These are phyloP conservation scores for Diophrys appendiculata DNA, from an alignment of 73 alveolate species.

Conservation along the genomic window DNA sequence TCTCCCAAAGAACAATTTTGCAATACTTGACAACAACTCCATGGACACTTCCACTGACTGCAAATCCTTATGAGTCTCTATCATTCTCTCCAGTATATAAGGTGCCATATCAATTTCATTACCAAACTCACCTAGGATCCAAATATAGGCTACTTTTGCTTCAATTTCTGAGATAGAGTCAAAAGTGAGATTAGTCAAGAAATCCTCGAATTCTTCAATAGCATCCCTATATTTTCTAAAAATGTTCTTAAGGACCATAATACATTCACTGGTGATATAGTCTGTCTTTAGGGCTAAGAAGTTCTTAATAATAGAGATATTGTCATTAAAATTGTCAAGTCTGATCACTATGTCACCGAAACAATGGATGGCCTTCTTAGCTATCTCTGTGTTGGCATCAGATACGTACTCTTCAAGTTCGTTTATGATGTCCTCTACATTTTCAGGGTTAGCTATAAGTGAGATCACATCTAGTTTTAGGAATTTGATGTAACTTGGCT, in stretches of 20 bases:
- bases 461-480: slow-evolving; percentile 87
- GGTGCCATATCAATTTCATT: slow-evolving; percentile 78
- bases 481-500: slow-evolving; percentile 92
- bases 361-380: slow-evolving; percentile 77
- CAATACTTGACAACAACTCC: slow-evolving; percentile 58
- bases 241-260: slow-evolving; percentile 71
- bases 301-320: slow-evolving; percentile 42
- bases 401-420: slow-evolving; percentile 91
- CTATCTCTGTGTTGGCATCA: slow-evolving; percentile 84
- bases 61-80: slow-evolving; percentile 71
- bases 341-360: slow-evolving; percentile 78
- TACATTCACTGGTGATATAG: slow-evolving; percentile 74
- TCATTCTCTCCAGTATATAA: slow-evolving; percentile 81
- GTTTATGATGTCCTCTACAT: slow-evolving; percentile 73
- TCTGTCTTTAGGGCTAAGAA: slow-evolving; percentile 71
- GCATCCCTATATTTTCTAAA: slow-evolving; percentile 73
- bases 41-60: slow-evolving; percentile 50
- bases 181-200: slow-evolving; percentile 24
- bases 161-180: slow-evolving; percentile 56
- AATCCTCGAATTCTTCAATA: slow-evolving; percentile 60
- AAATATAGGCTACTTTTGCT: slow-evolving; percentile 76
- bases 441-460: slow-evolving; percentile 57
- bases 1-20: slow-evolving; percentile 73
- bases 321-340: slow-evolving; percentile 29
- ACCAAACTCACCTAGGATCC: slow-evolving; percentile 88